Evolutionary conservation across 805 yeast species (phyloP), one percentile per base, ranked within the genome.

Genomic region (Metschnikowia cerradonensis): DNA sequence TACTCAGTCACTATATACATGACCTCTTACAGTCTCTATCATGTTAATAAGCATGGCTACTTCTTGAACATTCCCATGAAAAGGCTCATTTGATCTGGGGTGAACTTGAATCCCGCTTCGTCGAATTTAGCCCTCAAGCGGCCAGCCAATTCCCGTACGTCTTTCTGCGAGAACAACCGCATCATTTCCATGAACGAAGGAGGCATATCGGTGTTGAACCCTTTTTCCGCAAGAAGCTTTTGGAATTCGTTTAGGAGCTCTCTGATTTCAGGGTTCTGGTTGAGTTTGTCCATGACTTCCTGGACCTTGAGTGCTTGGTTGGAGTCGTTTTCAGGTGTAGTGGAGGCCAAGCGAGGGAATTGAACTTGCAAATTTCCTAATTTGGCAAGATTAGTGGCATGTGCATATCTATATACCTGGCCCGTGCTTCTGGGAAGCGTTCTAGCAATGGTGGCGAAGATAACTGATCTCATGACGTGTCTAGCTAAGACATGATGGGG

Each of bases 161-260:
- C 75, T 50, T 62, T 62, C 47, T 72, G 73, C 37, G 72, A 58
- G 47, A 72, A 60, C 36, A 73, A 60, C 51, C 63, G 65, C 64
- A 72, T 67, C 65, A 73, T 58, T 48, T 70, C 63, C 52, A 67
- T 55, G 61, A 71, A 57, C 19, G 68, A 64, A 2, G 75, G 75
- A 6, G 67, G 67, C 47, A 64, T 53, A n/a, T 58, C 66, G 2
- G 67, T 60, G 35, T 60, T 51, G 47, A 66, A 60, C 26, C 77
- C 77, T 51, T 72, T 72, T 4, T 54, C 53, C 20, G 57, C 56
- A 44, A 73, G 62, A 22, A 67, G 54, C 10, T 45, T 49, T 52
- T 70, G 73, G 48, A 73, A 69, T 30, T 69, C 65, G 10, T 60
- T 55, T 42, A 71, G 59, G 14, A 66, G 50, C 23, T 59, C 50